phyloP scores from a whole-genome alignment of 2,329 filamentous ascomycete species.

The Fusarium sp. region DNA sequence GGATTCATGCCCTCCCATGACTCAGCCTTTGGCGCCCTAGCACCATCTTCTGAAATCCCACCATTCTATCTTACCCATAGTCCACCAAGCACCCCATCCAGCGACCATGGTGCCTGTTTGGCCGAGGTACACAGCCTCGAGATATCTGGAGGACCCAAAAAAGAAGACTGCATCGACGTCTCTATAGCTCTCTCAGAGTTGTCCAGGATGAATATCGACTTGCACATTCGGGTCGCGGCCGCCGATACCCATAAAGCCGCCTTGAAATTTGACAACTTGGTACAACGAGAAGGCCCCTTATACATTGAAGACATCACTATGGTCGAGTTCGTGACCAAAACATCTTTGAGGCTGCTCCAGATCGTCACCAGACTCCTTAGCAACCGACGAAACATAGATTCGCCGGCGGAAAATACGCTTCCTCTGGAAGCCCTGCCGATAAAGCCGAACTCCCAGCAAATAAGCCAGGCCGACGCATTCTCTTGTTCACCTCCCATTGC shows the following conservation, averaged over 20 bases:
- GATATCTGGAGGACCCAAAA: fast-evolving
- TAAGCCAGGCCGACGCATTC: fast-evolving
- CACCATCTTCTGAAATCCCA: neutral
- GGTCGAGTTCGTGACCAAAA: neutral
- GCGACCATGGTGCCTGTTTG: neutral
- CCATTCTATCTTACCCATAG: neutral
- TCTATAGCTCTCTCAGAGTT: neutral
- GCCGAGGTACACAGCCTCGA: neutral
- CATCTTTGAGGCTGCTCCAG: neutral
- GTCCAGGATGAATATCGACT: neutral
- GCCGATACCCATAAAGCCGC: neutral
- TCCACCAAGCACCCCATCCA: neutral
- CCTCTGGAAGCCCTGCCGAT: neutral
- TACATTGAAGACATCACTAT: neutral
- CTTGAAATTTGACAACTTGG: neutral
- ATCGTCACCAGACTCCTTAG: neutral
- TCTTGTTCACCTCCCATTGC: neutral
- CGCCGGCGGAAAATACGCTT: neutral
- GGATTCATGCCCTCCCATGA: neutral
- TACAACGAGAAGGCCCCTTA: neutral
- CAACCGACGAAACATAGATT: fast-evolving
- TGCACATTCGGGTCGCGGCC: neutral
- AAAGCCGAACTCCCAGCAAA: neutral
- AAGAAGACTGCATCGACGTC: neutral
- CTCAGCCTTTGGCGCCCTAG: neutral